Evolutionary conservation across 83 land plant genomes (phyloP), one percentile per base, ranked within the genome.

Genomic region (Picea abies): DNA sequence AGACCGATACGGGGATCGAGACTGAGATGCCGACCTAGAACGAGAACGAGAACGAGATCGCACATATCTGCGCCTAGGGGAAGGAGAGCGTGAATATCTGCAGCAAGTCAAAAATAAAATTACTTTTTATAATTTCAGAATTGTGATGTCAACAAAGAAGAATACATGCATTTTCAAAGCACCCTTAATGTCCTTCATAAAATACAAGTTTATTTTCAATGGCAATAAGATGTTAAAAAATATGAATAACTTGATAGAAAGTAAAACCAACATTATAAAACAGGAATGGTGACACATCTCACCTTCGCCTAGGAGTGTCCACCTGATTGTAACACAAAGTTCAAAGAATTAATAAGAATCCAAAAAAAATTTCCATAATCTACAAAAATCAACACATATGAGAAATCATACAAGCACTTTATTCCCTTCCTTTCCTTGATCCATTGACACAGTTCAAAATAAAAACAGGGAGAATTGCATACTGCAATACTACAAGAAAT

Each of bases 81-180:
- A 79, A 60, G 80, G 80, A 79, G 80, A 79, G 19, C 58, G 65
- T 79, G 80, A 58, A 79, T 60, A 79, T 62, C 80, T 79, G 80
- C 19, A 49, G 32, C 19, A 22, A 49, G 26, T 22, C 60, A 7
- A 79, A 7, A 17, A 60, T 2, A 60, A 62, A 60, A 58, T 15
- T 49, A 3, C n/a, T 0, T 60, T 56, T 26, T 60, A 11, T 79
- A 7, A 20, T 71, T 41, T 7, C 76, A 71, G 17, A 37, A 32
- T 10, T 20, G 52, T 71, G 49, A 71, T 71, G 52, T 39, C 52
- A 37, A 8, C 52, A 71, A 35, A 41, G 49, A n/a, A 19, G 19
- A 17, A 16, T 70, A 37, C 19, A 70, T 17, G 49, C 9, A 14
- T 71, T 7, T 71, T 20, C 22, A 16, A 14, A 70, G 22, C 5